Evolutionary conservation across 1,284 basidiomycete species (phyloP).

Genomic region (Puccinia hordei): DNA sequence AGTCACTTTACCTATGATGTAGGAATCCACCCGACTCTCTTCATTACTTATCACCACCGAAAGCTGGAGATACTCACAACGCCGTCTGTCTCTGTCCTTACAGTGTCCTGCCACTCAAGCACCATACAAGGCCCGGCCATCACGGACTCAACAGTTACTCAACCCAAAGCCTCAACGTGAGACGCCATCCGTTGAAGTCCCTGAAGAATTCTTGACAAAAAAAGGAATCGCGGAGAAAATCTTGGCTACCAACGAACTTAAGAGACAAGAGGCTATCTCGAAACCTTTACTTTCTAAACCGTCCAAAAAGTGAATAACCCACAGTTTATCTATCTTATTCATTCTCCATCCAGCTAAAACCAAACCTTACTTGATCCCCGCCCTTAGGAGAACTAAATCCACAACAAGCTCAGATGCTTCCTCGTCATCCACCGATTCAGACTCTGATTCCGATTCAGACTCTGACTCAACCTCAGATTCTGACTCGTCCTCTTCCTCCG

Average conservation of each 20-base stretch:
- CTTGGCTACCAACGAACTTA: constrained; percentile 32
- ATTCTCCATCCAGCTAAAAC: not conserved
- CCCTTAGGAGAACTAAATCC: not conserved
- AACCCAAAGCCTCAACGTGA: constrained; percentile 29
- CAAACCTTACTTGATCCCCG: not conserved
- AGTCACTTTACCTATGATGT: constrained; percentile 47
- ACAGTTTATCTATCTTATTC: not conserved
- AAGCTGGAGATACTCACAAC: not conserved
- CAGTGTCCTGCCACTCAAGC: constrained; percentile 31
- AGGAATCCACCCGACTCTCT: not conserved
- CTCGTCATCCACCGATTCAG: constrained; percentile 26
- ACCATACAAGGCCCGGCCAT: constrained; percentile 42
- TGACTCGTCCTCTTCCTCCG: constrained; percentile 5
- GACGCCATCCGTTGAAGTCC: constrained; percentile 38
- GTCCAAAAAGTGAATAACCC: constrained; percentile 1
- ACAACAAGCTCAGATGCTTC: constrained; percentile 15
- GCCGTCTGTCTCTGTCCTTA: not conserved
- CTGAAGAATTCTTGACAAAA: constrained; percentile 38
- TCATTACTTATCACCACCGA: not conserved
- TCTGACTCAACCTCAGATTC: constrained; percentile 34
- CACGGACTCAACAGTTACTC: constrained; percentile 42
- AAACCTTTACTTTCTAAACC: not conserved
- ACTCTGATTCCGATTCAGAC: constrained; percentile 25
- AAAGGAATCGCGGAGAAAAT: constrained; percentile 48
- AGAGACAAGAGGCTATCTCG: constrained; percentile 14